These are phyloP conservation scores for Zea luxurians DNA, from an alignment of 176 grass and related monocot genomes.

Conservation along the genomic window DNA sequence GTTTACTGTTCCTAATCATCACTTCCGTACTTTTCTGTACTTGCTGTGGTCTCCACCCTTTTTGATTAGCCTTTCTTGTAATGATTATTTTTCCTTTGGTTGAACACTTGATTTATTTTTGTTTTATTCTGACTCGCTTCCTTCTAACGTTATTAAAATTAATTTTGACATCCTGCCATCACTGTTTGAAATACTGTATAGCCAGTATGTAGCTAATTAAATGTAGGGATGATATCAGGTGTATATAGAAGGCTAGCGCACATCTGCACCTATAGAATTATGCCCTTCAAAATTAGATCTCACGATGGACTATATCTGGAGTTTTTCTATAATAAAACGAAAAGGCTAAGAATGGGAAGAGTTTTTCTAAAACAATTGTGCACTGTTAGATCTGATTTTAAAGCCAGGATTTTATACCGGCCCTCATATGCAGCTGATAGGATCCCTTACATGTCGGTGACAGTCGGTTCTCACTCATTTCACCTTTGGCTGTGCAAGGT, in stretches of 20 bases:
- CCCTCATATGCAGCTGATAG: no score
- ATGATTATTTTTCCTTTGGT: background rate
- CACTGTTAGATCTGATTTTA: no score
- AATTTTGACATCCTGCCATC: background rate
- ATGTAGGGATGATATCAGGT: no score
- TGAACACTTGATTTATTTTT: background rate
- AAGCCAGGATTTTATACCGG: no score
- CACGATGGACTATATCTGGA: no score
- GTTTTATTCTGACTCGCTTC: background rate
- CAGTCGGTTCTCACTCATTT: background rate
- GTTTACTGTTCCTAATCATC: background rate
- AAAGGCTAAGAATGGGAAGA: no score
- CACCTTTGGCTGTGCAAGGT: slow-evolving; percentile 19
- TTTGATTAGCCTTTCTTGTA: background rate
- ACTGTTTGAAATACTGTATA: background rate
- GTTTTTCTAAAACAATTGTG: no score
- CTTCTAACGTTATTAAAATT: background rate
- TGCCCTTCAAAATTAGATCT: no score
- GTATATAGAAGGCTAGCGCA: no score
- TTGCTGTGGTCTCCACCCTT: background rate
- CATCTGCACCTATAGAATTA: no score
- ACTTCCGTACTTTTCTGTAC: background rate
- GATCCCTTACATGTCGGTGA: background rate
- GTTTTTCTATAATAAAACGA: no score
- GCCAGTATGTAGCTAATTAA: background rate